A percentile compares a stretch with the other conserved stretches of the same genome.
phyloP scores from a whole-genome alignment of 2,329 filamentous ascomycete species.

The Fusarium sp. region DNA sequence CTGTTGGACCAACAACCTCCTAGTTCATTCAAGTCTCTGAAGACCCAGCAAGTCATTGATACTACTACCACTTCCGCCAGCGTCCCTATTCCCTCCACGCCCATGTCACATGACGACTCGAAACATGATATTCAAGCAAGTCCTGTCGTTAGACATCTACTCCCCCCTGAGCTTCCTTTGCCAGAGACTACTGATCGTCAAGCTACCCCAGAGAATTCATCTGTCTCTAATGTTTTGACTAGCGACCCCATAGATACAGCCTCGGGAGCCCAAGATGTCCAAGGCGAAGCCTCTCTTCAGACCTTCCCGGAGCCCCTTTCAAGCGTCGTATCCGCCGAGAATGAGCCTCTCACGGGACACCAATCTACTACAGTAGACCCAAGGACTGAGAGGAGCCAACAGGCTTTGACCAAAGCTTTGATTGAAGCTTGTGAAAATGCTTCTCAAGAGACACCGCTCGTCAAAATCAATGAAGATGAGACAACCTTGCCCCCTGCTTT shows the following conservation, averaged over 20 bases:
- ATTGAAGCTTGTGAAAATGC: not conserved
- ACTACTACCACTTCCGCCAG: not conserved
- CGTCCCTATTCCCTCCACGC: not conserved
- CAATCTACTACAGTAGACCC: not conserved
- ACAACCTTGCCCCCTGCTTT: not conserved
- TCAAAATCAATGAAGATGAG: not conserved
- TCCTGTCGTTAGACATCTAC: not conserved
- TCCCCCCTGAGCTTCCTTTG: not conserved
- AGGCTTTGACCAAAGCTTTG: not conserved
- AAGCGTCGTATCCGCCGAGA: not conserved
- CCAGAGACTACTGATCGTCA: not conserved
- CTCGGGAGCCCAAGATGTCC: not conserved
- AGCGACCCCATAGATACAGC: not conserved
- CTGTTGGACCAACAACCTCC: no score
- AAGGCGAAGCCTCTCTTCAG: not conserved
- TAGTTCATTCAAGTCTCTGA: not conserved
- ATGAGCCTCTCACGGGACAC: not conserved
- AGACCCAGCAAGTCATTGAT: not conserved
- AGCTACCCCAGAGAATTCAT: no score
- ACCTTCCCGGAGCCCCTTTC: not conserved
- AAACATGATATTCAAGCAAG: not conserved
- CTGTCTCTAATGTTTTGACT: not conserved
- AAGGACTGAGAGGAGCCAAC: not conserved
- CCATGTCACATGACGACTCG: not conserved
- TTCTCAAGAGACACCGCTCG: not conserved